Conservation (phyloP, 2,329 filamentous ascomycete genomes). For the Colletotrichum chrysophilum region DNA sequence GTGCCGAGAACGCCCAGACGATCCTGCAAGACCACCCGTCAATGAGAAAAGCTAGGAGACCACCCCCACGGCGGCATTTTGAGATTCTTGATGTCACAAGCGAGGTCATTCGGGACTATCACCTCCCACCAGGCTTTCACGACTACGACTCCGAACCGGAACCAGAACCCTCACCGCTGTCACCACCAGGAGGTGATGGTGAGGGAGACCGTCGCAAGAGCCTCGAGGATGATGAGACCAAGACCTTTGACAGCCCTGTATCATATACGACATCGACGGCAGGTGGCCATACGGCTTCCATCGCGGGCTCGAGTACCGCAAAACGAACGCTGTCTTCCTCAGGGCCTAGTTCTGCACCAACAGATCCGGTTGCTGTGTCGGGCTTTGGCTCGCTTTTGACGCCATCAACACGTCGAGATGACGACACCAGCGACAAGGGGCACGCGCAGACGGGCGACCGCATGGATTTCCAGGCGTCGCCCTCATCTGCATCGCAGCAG, state of each 20-base stretch:
- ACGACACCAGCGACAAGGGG: neutral
- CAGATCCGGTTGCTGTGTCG: neutral
- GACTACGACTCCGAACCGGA: conserved; percentile 16
- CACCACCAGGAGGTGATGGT: neutral
- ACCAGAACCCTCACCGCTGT: neutral
- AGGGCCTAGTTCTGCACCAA: neutral
- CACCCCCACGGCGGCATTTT: conserved; percentile 28
- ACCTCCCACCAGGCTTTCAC: conserved; percentile 24
- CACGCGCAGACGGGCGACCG: neutral
- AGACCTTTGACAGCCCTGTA: neutral
- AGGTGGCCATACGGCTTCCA: neutral
- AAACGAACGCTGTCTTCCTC: neutral
- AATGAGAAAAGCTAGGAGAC: conserved; percentile 33
- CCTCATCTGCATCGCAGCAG: conserved; percentile 31
- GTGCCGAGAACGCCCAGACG: conserved; percentile 39
- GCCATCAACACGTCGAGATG: neutral
- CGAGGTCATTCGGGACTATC: conserved; percentile 41
- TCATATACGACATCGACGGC: conserved; percentile 12
- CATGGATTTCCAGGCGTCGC: conserved; percentile 12
- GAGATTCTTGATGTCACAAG: conserved; percentile 42
- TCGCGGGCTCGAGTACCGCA: neutral
- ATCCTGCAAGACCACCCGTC: conserved; percentile 36
- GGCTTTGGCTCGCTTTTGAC: neutral
- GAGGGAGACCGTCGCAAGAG: neutral
- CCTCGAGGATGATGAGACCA: neutral